Conservation (phyloP, 495 filamentous ascomycete genomes). For the Tuber brumale region DNA sequence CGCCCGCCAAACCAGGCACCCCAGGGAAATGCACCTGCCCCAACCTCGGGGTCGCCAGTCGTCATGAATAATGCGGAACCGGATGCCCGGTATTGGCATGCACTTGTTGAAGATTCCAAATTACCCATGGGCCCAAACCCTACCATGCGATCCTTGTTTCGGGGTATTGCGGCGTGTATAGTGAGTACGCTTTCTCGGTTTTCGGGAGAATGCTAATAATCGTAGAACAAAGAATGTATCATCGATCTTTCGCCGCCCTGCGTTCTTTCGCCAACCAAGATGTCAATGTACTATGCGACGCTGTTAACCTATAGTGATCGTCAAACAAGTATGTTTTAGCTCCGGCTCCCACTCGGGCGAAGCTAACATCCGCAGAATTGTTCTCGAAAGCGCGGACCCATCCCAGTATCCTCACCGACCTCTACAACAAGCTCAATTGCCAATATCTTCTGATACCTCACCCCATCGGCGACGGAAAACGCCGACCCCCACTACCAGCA, state of each 20-base stretch:
- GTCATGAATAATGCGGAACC: background rate
- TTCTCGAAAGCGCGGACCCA: constrained; percentile 23
- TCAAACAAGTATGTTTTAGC: constrained; percentile 9
- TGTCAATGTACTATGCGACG: constrained; percentile 28
- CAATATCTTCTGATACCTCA: constrained; percentile 26
- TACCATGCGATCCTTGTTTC: constrained; percentile 18
- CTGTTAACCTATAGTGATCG: constrained; percentile 18
- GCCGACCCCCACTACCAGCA: constrained; percentile 20
- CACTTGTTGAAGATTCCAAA: constrained; percentile 13
- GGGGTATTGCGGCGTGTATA: constrained; percentile 28
- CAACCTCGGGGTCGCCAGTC: background rate
- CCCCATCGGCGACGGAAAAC: constrained; percentile 18
- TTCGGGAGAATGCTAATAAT: background rate
- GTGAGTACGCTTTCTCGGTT: constrained; percentile 5
- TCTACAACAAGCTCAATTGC: constrained; percentile 18
- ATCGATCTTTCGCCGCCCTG: constrained; percentile 20
- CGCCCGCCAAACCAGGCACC: background rate
- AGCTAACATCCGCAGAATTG: constrained; percentile 14
- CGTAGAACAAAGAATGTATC: constrained; percentile 25
- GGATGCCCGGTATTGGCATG: constrained; percentile 15
- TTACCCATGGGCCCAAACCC: constrained; percentile 22
- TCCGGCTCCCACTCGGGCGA: background rate
- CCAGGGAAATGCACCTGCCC: background rate
- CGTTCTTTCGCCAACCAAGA: constrained; percentile 25
- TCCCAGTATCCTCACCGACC: constrained; percentile 8